phyloP scores from a whole-genome alignment of 495 filamentous ascomycete genomes.

The Neurospora sp. region DNA sequence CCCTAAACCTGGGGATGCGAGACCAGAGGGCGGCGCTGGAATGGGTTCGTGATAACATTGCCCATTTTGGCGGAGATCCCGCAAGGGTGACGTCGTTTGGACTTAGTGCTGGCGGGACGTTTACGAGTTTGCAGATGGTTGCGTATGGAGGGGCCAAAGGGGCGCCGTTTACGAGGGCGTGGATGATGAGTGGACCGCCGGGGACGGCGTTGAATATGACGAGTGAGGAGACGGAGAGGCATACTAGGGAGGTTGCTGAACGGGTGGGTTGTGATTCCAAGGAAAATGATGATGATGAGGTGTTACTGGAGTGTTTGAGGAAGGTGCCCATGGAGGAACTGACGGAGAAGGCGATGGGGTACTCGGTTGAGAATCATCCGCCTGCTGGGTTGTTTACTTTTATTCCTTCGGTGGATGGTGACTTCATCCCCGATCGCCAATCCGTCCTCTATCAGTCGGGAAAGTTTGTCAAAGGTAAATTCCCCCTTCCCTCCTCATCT shows the following conservation, averaged over 20 bases:
- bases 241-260: conserved; percentile 25
- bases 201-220: conserved; percentile 33
- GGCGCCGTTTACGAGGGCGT: conserved; percentile 22
- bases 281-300: conserved; percentile 11
- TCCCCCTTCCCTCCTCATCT: neutral
- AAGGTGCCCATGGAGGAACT: conserved; percentile 20
- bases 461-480: conserved; percentile 17
- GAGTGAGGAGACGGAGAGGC: conserved; percentile 21
- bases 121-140: conserved; percentile 25
- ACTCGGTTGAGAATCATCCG: conserved; percentile 15
- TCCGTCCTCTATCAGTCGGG: conserved; percentile 11
- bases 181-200: conserved; percentile 35
- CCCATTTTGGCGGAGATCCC: conserved; percentile 36
- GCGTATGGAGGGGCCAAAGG: conserved; percentile 23
- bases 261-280: conserved; percentile 4
- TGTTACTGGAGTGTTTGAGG: conserved; percentile 23
- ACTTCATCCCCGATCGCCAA: conserved; percentile 18
- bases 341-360: conserved; percentile 15
- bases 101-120: conserved; percentile 6
- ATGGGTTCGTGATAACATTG: conserved; percentile 37
- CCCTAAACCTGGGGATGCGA: conserved; percentile 19
- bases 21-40: conserved; percentile 20
- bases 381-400: conserved; percentile 15
- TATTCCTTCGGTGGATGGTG: conserved; percentile 21
- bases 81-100: conserved; percentile 20